Evolutionary conservation across 1,284 basidiomycete genomes (phyloP).

Genomic region (Heterobasidion parviporum): DNA sequence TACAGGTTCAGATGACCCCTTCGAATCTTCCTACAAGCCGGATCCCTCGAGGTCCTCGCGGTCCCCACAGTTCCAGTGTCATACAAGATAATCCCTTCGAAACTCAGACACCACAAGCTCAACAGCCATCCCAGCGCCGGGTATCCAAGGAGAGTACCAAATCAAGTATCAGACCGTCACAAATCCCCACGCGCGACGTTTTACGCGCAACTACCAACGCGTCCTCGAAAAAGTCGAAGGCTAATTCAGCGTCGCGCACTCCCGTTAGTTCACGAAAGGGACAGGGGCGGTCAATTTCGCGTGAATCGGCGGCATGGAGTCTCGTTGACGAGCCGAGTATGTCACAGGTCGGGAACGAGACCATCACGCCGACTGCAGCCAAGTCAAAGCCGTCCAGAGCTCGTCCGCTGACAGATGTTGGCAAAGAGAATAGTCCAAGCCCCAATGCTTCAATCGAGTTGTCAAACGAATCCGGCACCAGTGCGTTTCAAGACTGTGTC

Average conservation of each 20-base stretch:
- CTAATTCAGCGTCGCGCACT: not conserved
- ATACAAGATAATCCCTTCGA: not conserved
- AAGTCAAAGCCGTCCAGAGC: not conserved
- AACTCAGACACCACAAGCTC: not conserved
- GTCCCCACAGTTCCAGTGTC: constrained; percentile 8
- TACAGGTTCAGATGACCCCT: not conserved
- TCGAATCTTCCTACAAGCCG: constrained; percentile 10
- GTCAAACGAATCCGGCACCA: not conserved
- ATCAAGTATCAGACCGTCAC: not conserved
- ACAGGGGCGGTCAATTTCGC: constrained; percentile 9
- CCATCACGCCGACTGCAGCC: not conserved
- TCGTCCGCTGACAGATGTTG: not conserved
- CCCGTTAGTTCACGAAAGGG: constrained; percentile 1
- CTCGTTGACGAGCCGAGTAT: not conserved
- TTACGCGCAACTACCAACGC: constrained; percentile 3
- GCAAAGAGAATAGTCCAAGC: constrained; percentile 8
- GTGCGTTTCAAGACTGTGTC: not conserved
- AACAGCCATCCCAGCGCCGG: not conserved
- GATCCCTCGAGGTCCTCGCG: constrained; percentile 35
- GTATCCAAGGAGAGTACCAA: not conserved
- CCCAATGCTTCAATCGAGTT: not conserved
- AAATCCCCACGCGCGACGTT: not conserved
- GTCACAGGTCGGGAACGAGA: not conserved
- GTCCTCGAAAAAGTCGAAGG: not conserved
- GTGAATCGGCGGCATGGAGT: constrained; percentile 1